These are phyloP conservation scores for Amauroascus niger DNA, from an alignment of 2,329 filamentous ascomycete genomes.

Conservation along the genomic window DNA sequence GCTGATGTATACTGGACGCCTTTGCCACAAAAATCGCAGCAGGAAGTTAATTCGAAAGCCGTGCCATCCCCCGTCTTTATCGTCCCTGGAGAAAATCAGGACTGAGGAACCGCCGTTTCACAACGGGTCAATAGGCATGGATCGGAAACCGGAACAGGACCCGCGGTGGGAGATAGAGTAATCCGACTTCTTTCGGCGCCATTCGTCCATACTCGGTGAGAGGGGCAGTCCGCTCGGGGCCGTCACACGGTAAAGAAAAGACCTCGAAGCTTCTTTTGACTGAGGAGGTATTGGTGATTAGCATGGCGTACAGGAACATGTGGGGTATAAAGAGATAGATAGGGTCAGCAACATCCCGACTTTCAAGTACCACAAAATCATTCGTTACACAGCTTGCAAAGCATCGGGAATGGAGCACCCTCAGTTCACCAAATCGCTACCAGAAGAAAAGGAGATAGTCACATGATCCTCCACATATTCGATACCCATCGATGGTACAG, in stretches of 20 bases:
- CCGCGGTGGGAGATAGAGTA: not conserved
- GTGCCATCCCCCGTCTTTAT: not conserved
- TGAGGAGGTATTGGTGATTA: not conserved
- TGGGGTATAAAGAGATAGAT: not conserved
- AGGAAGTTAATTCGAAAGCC: not conserved
- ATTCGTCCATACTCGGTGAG: not conserved
- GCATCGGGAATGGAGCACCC: not conserved
- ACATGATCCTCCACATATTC: not conserved
- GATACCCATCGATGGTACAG: not conserved
- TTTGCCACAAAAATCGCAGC: not conserved
- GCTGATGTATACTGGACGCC: not conserved
- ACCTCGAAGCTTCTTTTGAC: slow-evolving; percentile 5
- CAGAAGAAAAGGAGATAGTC: not conserved
- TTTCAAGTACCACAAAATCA: not conserved
- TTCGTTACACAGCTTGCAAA: not conserved
- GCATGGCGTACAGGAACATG: not conserved
- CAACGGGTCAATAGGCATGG: not conserved
- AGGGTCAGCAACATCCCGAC: not conserved
- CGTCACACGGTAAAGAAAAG: slow-evolving; percentile 4
- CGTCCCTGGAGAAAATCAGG: not conserved
- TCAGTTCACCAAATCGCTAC: not conserved
- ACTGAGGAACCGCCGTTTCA: not conserved
- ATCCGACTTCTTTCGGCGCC: not conserved
- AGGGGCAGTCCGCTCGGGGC: not conserved
- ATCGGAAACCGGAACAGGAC: slow-evolving; percentile 7